Conservation (phyloP, 2,329 filamentous ascomycete genomes). For the Neonectria magnoliae region DNA sequence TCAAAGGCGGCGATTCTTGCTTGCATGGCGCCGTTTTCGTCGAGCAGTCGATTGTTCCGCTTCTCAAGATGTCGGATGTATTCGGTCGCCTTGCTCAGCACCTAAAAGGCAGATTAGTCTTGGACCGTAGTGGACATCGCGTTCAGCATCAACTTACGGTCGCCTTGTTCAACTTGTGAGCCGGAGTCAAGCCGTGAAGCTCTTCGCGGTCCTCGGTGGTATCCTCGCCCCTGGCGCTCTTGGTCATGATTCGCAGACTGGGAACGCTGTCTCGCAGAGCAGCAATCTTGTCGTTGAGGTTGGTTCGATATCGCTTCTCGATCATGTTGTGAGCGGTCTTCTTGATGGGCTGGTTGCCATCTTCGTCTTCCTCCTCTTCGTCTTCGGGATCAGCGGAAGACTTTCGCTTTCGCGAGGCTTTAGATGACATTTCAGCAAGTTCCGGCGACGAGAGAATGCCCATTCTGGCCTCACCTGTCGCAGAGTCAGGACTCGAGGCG, state of each 20-base stretch:
- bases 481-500: conserved; percentile 67
- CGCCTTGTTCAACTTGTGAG: conserved; percentile 97
- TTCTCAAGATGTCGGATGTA: conserved; percentile 96
- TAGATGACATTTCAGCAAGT: conserved; percentile 53
- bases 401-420: conserved; percentile 73
- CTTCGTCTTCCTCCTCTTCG: conserved; percentile 63
- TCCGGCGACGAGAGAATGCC: conserved; percentile 70
- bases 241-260: conserved; percentile 84
- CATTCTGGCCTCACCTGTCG: conserved; percentile 58
- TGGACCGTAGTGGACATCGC: neutral
- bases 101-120: conserved; percentile 50
- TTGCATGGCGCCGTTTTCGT: conserved; percentile 85
- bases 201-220: conserved; percentile 81
- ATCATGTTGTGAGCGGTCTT: conserved; percentile 99
- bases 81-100: conserved; percentile 93
- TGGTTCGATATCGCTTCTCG: conserved; percentile 95
- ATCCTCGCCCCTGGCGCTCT: conserved; percentile 74
- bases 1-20: conserved; percentile 78
- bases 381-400: conserved; percentile 65
- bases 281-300: conserved; percentile 96
- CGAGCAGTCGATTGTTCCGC: conserved; percentile 81
- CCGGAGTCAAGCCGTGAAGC: conserved; percentile 77
- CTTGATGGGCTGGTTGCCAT: conserved; percentile 71
- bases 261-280: conserved; percentile 92
- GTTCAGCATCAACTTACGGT: conserved; percentile 64